phyloP scores from a whole-genome alignment of 352 stramenopile genomes.

The Phytophthora aleatoria region DNA sequence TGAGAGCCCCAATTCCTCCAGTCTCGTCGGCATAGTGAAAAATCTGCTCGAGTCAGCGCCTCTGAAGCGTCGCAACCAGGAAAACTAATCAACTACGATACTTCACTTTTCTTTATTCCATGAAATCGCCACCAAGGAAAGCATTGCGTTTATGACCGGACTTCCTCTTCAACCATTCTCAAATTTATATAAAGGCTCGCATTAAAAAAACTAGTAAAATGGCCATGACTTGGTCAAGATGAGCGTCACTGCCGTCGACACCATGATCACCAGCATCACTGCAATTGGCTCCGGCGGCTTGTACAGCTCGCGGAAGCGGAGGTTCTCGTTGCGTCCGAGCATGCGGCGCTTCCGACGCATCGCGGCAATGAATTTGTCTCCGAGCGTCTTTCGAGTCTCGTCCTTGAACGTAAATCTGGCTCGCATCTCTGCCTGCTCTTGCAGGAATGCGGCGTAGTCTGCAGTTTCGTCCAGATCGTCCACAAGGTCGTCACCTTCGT shows the following conservation, averaged over 20 bases:
- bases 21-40: slow-evolving; percentile 8
- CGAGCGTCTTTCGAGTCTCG: slow-evolving; percentile 39
- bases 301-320: slow-evolving; percentile 81
- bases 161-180: no score
- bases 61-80: slow-evolving; percentile 24
- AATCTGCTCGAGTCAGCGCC: slow-evolving; percentile 3
- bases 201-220: slow-evolving; percentile 51
- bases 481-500: slow-evolving; percentile 36
- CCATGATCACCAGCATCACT: slow-evolving; percentile 50
- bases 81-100: not conserved
- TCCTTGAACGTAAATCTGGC: slow-evolving; percentile 56
- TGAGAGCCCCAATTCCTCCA: slow-evolving; percentile 49
- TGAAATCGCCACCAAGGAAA: no score
- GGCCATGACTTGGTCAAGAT: slow-evolving; percentile 81
- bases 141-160: no score
- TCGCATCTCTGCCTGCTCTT: slow-evolving; percentile 51
- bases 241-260: slow-evolving; percentile 70
- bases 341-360: slow-evolving; percentile 69
- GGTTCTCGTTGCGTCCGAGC: slow-evolving; percentile 70
- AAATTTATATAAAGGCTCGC: no score
- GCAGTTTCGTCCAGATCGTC: slow-evolving; percentile 40
- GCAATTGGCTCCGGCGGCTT: slow-evolving; percentile 68
- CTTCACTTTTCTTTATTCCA: no score
- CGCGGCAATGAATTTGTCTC: slow-evolving; percentile 44
- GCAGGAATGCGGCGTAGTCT: slow-evolving; percentile 32